phyloP scores from a whole-genome alignment of 371 early-diverging fungal genomes.

The Apophysomyces trapeziformis region DNA sequence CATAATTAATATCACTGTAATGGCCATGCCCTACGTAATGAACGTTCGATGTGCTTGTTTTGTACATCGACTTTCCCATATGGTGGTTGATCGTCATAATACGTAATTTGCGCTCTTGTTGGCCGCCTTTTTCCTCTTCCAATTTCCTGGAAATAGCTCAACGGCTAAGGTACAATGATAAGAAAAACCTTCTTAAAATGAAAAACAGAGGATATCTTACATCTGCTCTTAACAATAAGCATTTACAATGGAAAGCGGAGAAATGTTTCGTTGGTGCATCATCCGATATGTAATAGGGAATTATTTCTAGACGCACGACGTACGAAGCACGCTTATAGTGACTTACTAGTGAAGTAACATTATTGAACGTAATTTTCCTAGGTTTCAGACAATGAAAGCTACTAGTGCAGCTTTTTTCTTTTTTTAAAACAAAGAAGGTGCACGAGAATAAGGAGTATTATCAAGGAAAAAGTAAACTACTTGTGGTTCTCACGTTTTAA shows the following conservation, averaged over 20 bases:
- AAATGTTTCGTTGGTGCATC: not conserved
- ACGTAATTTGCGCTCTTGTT: not conserved
- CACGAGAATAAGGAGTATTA: conserved; percentile 8
- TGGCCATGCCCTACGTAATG: not conserved
- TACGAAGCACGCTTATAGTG: not conserved
- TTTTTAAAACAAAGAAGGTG: not conserved
- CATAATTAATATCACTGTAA: conserved; percentile 9
- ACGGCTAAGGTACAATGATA: not conserved
- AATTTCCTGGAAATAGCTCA: not conserved
- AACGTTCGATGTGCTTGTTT: not conserved
- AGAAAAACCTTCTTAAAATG: not conserved
- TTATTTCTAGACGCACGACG: conserved; percentile 1
- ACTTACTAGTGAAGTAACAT: not conserved
- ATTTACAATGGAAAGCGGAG: not conserved
- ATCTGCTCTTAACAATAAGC: not conserved
- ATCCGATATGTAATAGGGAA: not conserved
- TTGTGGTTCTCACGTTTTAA: conserved; percentile 2
- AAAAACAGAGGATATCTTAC: not conserved
- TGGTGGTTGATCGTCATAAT: conserved; percentile 5
- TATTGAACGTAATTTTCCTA: not conserved
- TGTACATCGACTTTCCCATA: not conserved
- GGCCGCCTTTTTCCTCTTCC: not conserved
- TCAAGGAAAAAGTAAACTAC: not conserved
- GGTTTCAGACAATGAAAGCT: conserved; percentile 2
- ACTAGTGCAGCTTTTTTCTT: not conserved